These are phyloP conservation scores for Clitopilus passeckerianus DNA, from an alignment of 768 basidiomycete species.

Conservation along the genomic window DNA sequence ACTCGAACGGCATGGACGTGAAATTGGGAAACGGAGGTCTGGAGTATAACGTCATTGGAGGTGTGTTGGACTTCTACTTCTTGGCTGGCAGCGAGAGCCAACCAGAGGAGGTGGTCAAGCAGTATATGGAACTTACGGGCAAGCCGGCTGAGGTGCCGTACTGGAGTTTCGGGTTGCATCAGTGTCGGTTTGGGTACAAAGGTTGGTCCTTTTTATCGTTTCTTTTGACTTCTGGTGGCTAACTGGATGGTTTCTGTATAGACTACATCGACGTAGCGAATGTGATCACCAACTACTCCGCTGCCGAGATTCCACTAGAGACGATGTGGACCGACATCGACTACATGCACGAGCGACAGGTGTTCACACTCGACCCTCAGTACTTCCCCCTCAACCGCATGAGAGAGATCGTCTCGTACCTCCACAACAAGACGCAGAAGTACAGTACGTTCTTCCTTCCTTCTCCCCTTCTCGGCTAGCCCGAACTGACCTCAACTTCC, in stretches of 20 bases:
- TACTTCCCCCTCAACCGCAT: constrained; percentile 63
- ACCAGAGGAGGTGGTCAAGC: constrained; percentile 53
- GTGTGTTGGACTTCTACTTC: constrained; percentile 77
- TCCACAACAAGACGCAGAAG: constrained; percentile 56
- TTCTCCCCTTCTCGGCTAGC: background rate
- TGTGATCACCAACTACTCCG: constrained; percentile 59
- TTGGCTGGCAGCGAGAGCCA: constrained; percentile 59
- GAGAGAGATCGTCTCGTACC: constrained; percentile 59
- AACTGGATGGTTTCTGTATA: constrained; percentile 15
- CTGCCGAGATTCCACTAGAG: constrained; percentile 61
- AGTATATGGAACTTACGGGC: constrained; percentile 67
- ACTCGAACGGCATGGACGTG: constrained; percentile 75
- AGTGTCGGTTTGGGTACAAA: constrained; percentile 67
- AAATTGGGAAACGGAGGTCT: constrained; percentile 48
- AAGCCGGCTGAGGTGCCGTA: constrained; percentile 68
- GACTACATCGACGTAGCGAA: constrained; percentile 59
- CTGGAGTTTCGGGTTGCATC: constrained; percentile 71
- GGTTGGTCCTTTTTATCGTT: constrained; percentile 25
- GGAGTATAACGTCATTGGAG: constrained; percentile 78
- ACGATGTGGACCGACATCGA: constrained; percentile 83
- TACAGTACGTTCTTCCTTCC: constrained; percentile 31
- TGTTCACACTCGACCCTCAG: constrained; percentile 64
- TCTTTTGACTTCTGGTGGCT: background rate
- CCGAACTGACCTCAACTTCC: background rate
- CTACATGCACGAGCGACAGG: constrained; percentile 63